These are phyloP conservation scores for Cladosporium sp. DNA, from an alignment of 2,329 filamentous ascomycete genomes.

Conservation along the genomic window DNA sequence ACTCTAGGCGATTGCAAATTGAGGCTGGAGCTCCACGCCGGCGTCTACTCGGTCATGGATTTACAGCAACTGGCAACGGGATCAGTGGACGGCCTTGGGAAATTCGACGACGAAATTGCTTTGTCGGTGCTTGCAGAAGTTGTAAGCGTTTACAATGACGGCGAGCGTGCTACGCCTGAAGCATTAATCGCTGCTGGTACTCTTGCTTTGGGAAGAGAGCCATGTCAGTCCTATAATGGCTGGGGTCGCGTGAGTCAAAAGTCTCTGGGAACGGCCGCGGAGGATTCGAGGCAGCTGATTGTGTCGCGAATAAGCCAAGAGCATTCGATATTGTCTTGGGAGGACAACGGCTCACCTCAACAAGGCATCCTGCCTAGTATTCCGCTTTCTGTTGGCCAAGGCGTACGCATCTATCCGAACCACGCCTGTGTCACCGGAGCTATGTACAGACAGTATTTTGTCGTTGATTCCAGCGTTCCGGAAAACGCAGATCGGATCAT, in stretches of 20 bases:
- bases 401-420: no score
- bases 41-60: constrained; percentile 71
- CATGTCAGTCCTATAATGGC: constrained; percentile 64
- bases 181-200: constrained; percentile 64
- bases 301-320: constrained; percentile 71
- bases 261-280: constrained; percentile 24
- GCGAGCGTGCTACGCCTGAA: constrained; percentile 54
- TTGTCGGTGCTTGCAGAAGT: constrained; percentile 69
- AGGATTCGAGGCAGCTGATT: constrained; percentile 54
- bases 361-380: no score
- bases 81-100: constrained; percentile 50
- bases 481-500: no score
- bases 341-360: no score
- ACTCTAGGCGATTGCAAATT: no score
- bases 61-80: constrained; percentile 70
- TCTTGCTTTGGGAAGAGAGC: constrained; percentile 67
- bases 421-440: no score
- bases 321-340: constrained; percentile 67
- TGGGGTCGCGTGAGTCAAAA: constrained; percentile 63
- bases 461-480: no score
- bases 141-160: constrained; percentile 61
- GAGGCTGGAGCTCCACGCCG: constrained; percentile 75
- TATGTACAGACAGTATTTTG: no score
- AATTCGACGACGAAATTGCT: no score
- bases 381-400: no score